phyloP scores from a whole-genome alignment of 108 stramenopile genomes.

The Asterionellopsis glacialis region DNA sequence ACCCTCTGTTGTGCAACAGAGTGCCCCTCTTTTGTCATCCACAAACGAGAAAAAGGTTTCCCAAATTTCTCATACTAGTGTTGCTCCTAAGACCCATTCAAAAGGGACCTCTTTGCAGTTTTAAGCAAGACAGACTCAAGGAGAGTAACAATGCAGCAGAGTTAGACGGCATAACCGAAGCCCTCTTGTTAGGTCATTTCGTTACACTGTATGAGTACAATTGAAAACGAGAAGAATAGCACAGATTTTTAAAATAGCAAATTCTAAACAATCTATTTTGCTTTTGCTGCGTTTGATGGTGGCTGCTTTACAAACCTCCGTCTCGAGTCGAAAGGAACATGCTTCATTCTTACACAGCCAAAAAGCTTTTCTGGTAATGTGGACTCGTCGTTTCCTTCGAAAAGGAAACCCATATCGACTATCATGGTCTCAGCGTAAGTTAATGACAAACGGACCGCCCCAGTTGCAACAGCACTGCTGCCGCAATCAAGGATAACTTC shows the following conservation, averaged over 20 bases:
- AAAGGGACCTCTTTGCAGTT: conserved; percentile 48
- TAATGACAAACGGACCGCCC: conserved; percentile 79
- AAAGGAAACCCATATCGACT: conserved; percentile 87
- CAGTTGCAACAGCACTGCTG: conserved; percentile 68
- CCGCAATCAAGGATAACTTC: conserved; percentile 91
- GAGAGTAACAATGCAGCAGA: too few species aligned
- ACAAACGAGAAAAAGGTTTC: conserved; percentile 36
- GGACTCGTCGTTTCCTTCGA: conserved; percentile 79
- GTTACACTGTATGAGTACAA: too few species aligned
- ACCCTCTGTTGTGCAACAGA: conserved; percentile 12
- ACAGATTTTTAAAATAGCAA: too few species aligned
- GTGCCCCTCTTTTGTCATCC: conserved; percentile 10
- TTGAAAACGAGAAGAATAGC: too few species aligned
- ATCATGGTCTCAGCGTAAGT: conserved; percentile 87
- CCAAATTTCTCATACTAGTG: conserved; percentile 20
- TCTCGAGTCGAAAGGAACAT: conserved; percentile 24
- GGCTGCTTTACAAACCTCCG: conserved; percentile 1
- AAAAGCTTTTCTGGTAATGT: conserved; percentile 86
- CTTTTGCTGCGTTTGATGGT: too few species aligned
- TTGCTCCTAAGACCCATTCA: conserved; percentile 9
- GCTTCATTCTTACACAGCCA: conserved; percentile 59
- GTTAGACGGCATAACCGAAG: too few species aligned
- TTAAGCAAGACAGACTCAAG: conserved; percentile 9
- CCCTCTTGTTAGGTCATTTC: too few species aligned
- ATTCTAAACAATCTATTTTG: too few species aligned